Base-by-base conservation (phyloP, 768 basidiomycete species). In the Collybia mongolica region DNA sequence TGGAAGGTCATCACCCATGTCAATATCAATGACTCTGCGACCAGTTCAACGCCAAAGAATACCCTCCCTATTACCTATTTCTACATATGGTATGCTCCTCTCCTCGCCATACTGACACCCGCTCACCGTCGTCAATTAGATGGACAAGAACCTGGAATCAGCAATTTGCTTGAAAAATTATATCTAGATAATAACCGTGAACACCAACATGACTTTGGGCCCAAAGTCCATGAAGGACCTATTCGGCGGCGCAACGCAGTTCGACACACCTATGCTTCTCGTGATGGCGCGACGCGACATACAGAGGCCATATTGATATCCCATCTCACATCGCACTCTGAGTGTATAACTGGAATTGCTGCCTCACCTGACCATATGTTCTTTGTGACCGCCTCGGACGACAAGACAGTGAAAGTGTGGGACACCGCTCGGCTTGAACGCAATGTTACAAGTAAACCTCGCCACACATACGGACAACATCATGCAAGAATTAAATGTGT, bases 301-400 rank as follows among this genome's bases (percentile, higher is more conserved):
- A 73, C 83, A 1, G 93, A 95, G 55, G 88, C 90, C 1, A 84
- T 80, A 2, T 79, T 98, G 48, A 82, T 98, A 46, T 86, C 89
- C 0, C 88, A 96, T 65, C 77, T 97, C 14, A 79, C 80, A 15
- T 89, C 93, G 3, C 96, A 98, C 62, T 79, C 84, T 0, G 91
- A 88, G 20, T 74, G 83, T 1, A 74, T 98, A 51, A 93, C 88
- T 2, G 80, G 83, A 6, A 72, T 98, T 19, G 87, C 87, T 1
- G 90, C 94, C 19, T 86, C 96, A 1, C 95, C 96, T 2, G 97
- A 98, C 60, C 93, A 97, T 59, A 71, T 86, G 64, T 99, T 97
- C 75, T 98, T 99, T 56, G 84, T 95, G 3, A 92, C 96, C 0
- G 84, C 90, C 32, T 96, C 93, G 0, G 86, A 98, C 54, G 96